Percentiles rank a stretch among this genome's conserved stretches.
phyloP scores from a whole-genome alignment of 2,329 filamentous ascomycete species.

The Ceratocystis diversiconidia region DNA sequence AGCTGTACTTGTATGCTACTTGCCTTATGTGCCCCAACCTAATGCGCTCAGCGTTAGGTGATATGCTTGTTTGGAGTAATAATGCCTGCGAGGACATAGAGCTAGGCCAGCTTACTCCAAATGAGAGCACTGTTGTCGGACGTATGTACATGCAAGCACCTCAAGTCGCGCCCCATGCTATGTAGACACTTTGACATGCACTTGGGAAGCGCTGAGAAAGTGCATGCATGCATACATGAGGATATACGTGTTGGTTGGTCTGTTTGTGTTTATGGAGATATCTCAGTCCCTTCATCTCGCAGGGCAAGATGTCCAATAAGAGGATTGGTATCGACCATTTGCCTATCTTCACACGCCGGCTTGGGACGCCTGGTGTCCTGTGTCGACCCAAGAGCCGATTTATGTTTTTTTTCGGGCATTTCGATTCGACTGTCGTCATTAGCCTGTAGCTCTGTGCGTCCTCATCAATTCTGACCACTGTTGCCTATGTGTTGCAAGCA shows the following conservation, averaged over 20 bases:
- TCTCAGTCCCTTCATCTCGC: background rate
- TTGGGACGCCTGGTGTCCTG: background rate
- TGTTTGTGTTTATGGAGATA: background rate
- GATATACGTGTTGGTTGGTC: background rate
- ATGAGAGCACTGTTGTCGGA: background rate
- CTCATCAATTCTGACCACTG: background rate
- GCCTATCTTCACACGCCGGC: background rate
- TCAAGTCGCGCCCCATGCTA: background rate
- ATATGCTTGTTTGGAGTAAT: too few species aligned
- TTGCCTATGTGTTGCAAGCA: background rate
- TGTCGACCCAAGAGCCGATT: background rate
- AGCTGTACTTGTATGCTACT: background rate
- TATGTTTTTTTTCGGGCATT: background rate
- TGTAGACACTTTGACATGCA: conserved; percentile 1
- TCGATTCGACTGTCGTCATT: background rate
- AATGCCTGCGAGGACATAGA: too few species aligned
- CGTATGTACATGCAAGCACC: background rate
- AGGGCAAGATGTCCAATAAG: background rate
- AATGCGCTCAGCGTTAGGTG: background rate
- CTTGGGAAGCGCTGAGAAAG: background rate
- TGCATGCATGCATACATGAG: background rate
- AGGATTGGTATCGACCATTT: background rate
- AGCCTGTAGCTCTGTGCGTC: background rate
- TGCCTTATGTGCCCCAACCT: background rate
- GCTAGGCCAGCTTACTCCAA: background rate